Conservation (phyloP, 352 stramenopile genomes). For the Achlya hypogyna region DNA sequence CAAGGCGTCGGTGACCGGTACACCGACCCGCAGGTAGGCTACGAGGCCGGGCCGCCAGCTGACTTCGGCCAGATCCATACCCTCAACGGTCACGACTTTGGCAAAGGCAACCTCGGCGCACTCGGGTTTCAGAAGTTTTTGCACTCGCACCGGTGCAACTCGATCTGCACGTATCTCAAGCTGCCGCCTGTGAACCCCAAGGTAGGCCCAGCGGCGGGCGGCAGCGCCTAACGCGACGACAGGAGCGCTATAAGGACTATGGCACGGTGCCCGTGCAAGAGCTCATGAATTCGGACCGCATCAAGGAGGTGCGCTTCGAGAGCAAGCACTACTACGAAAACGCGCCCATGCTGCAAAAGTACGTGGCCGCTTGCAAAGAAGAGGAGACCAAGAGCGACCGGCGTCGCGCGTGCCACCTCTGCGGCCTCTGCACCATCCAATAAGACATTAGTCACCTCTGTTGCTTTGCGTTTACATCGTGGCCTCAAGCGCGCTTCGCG, state of each 20-base stretch:
- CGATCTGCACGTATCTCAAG: conserved; percentile 81
- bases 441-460: background rate
- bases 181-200: conserved; percentile 73
- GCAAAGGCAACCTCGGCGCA: conserved; percentile 78
- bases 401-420: background rate
- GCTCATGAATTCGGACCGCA: conserved; percentile 66
- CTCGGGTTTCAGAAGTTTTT: conserved; percentile 83
- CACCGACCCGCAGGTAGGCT: conserved; percentile 88
- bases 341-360: conserved; percentile 79
- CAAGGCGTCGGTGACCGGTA: conserved; percentile 93
- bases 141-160: conserved; percentile 81
- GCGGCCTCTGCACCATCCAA: conserved; percentile 13
- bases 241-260: conserved; percentile 55
- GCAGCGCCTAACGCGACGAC: background rate
- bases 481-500: too few species aligned
- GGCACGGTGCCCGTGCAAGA: conserved; percentile 70
- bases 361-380: conserved; percentile 62
- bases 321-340: conserved; percentile 84
- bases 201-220: conserved; percentile 8
- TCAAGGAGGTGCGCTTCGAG: conserved; percentile 65
- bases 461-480: background rate
- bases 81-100: conserved; percentile 79
- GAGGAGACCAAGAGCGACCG: conserved; percentile 24
- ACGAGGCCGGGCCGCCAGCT: background rate
- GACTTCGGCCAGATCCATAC: conserved; percentile 52